These are phyloP conservation scores for Microcyclospora pomicola DNA, from an alignment of 2,329 filamentous ascomycete genomes.

Conservation along the genomic window DNA sequence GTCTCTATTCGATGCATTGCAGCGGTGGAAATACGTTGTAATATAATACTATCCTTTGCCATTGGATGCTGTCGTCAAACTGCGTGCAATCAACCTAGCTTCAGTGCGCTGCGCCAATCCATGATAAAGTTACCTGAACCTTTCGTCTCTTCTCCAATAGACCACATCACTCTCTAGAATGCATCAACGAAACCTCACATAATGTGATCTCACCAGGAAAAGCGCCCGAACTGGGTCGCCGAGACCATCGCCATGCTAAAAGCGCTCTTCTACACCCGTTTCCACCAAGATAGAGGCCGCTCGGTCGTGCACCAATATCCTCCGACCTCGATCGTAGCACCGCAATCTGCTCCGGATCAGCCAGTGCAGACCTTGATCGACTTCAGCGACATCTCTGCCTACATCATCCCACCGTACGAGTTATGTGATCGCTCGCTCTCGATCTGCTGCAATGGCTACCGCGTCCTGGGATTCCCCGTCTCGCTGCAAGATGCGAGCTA, in stretches of 20 bases:
- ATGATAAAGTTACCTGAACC: no score
- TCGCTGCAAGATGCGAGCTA: constrained; percentile 65
- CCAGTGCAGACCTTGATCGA: constrained; percentile 6
- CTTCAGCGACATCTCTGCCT: constrained; percentile 75
- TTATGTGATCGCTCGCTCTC: constrained; percentile 87
- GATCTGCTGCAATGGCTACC: constrained; percentile 60
- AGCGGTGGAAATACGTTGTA: no score
- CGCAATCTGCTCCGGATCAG: neutral
- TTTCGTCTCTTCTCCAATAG: no score
- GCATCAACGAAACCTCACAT: no score
- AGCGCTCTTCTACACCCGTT: constrained; percentile 53
- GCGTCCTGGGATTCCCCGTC: constrained; percentile 76
- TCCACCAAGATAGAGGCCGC: constrained; percentile 39
- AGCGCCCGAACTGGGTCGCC: no score
- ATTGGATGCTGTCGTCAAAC: no score
- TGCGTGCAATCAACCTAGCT: no score
- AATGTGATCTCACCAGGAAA: no score
- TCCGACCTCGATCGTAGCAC: constrained; percentile 10
- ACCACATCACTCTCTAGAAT: no score
- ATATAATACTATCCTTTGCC: no score
- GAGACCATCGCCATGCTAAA: constrained; percentile 36
- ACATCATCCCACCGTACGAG: constrained; percentile 86
- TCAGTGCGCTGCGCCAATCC: no score
- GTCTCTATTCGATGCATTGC: no score
- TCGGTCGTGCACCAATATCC: constrained; percentile 21